Base-by-base conservation (phyloP, 2,329 filamentous ascomycete species). In the Phyllosticta citriasiana region DNA sequence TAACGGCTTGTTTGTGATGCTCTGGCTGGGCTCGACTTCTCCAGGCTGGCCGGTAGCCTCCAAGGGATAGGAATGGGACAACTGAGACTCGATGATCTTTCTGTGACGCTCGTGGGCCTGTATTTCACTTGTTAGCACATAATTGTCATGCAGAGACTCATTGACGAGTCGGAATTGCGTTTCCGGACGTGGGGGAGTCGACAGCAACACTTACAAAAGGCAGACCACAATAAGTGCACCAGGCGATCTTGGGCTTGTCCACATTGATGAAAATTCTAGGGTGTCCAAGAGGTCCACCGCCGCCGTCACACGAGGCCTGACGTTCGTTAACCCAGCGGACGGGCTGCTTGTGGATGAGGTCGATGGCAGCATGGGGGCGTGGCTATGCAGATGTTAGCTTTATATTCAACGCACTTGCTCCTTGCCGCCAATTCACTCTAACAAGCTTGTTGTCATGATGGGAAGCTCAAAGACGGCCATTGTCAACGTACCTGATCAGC, bases 241-340 rank as follows among this genome's bases (percentile, higher is more conserved):
- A 80, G 76, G 85, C 84, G 70, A 99, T 96, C 80, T 97, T 87
- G 53, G 94, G 89, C 82, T 97, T 97, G 78, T 99, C 94, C 67
- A 89, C 87, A 78, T 99, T 99, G 84, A 99, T 99, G 75, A 91
- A 99, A 77, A 99, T 88, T 71, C 85, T 84, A 57, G 94, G 94
- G 76, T 99, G 94, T 53, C 94, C 94, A 60, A 89, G 79, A 33
- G 92, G 88, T 54, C 93, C 94, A 67, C 92, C 92, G 63, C 93
- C 94, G 62, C 94, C 94, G 70, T 97, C 92, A 73, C 94, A 99
- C 53, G 86, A 86, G 57, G 95, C 93, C 56, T 89, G 77, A 64
- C 86, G 84, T 65, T 89, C 83, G 73, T 96, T 87, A 63, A 87
- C 89, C 93, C 94, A 99, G 74, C 85, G 84, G 40, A 99, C 94